Evolutionary conservation across 495 filamentous ascomycete genomes (phyloP).

Genomic region (Daldinia concentrica): DNA sequence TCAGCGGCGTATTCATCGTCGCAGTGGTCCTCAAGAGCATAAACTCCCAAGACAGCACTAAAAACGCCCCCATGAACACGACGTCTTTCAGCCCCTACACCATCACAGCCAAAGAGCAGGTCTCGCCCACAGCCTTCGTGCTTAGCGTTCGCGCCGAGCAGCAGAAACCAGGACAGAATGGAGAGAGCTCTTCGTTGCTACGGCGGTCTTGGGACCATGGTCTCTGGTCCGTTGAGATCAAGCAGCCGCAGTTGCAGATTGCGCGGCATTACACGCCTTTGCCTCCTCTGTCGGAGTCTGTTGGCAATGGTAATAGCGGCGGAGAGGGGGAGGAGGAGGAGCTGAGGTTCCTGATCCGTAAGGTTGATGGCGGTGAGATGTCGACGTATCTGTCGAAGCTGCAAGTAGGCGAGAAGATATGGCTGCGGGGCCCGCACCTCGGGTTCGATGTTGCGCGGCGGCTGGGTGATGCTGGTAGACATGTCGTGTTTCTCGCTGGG

Average conservation of each 20-base stretch:
- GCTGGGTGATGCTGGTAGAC: constrained; percentile 40
- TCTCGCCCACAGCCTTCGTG: constrained; percentile 80
- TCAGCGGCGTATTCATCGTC: constrained; percentile 10
- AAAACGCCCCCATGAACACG: constrained; percentile 51
- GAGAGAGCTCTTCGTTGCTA: not conserved
- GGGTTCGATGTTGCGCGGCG: constrained; percentile 70
- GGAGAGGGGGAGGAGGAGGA: not conserved
- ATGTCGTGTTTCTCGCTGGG: constrained; percentile 85
- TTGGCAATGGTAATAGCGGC: not conserved
- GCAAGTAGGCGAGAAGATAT: constrained; percentile 66
- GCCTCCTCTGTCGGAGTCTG: constrained; percentile 57
- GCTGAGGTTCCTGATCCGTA: constrained; percentile 61
- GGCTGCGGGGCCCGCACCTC: constrained; percentile 78
- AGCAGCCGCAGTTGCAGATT: constrained; percentile 92
- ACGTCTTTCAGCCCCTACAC: constrained; percentile 68
- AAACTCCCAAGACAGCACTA: not conserved
- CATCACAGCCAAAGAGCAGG: constrained; percentile 68
- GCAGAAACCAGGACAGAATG: too few species aligned
- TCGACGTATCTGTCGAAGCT: constrained; percentile 76
- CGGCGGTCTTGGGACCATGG: constrained; percentile 57
- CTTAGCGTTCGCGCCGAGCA: constrained; percentile 67
- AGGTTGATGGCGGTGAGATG: constrained; percentile 57
- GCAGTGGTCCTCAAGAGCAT: constrained; percentile 12
- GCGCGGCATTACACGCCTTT: constrained; percentile 89
- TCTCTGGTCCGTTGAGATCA: constrained; percentile 88